Conservation (phyloP, 1,139 yeast genomes). For the Blastobotrys illinoisensis region DNA sequence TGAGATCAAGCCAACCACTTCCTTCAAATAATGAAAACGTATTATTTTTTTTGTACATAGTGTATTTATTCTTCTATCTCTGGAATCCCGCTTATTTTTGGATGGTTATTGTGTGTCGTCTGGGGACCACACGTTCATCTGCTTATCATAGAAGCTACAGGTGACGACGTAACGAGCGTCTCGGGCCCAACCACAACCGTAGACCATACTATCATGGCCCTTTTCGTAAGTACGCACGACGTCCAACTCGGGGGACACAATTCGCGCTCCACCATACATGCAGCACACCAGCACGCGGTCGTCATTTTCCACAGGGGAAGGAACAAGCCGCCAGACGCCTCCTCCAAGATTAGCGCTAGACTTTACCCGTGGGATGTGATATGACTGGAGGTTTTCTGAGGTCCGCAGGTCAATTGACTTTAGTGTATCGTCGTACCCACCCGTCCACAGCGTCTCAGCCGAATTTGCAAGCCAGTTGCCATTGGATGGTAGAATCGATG, state of each 20-base stretch:
- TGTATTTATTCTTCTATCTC: neutral
- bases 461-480: constrained; percentile 33
- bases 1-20: constrained; percentile 19
- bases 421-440: constrained; percentile 83
- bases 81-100: no score
- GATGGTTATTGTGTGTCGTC: neutral
- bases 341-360: constrained; percentile 63
- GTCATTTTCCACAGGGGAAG: constrained; percentile 44
- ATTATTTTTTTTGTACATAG: neutral
- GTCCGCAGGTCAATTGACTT: constrained; percentile 65
- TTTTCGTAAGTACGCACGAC: constrained; percentile 51
- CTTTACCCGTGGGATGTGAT: constrained; percentile 45
- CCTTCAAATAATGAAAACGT: constrained; percentile 15
- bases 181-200: constrained; percentile 85
- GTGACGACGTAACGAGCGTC: constrained; percentile 52
- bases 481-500: constrained; percentile 52
- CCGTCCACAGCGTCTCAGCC: constrained; percentile 57
- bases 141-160: constrained; percentile 85
- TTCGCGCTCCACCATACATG: constrained; percentile 92
- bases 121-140: constrained; percentile 63
- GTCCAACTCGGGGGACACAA: constrained; percentile 43
- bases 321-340: constrained; percentile 90
- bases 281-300: constrained; percentile 62
- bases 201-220: constrained; percentile 87
- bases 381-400: constrained; percentile 37